phyloP scores from a whole-genome alignment of 768 basidiomycete species.

The Sporobolomyces phaffii region DNA sequence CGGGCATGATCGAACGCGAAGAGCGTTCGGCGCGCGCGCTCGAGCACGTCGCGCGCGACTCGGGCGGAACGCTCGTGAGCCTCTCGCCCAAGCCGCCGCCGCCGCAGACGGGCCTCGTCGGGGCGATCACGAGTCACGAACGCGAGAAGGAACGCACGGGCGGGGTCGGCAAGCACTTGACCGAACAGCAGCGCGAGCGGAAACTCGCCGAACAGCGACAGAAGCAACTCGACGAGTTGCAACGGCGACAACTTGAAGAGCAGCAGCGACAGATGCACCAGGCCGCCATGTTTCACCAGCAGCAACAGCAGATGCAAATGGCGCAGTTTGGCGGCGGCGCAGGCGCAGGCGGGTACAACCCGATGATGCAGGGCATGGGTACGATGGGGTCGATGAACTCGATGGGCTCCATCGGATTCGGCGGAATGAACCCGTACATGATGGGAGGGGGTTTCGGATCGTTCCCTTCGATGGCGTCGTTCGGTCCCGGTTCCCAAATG shows the following conservation, averaged over 20 bases:
- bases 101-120: slow-evolving; percentile 88
- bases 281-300: slow-evolving; percentile 9
- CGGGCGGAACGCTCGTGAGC: slow-evolving; percentile 84
- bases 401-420: slow-evolving; percentile 43
- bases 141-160: slow-evolving; percentile 89
- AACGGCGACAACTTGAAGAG: slow-evolving; percentile 27
- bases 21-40: slow-evolving; percentile 92
- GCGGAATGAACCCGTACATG: slow-evolving; percentile 37
- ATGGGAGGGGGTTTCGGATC: slow-evolving; percentile 48
- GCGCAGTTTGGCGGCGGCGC: slow-evolving; percentile 40
- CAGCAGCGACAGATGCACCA: slow-evolving; percentile 37
- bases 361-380: slow-evolving; percentile 41
- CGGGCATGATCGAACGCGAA: slow-evolving; percentile 89
- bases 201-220: slow-evolving; percentile 86
- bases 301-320: slow-evolving; percentile 21
- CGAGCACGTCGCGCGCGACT: slow-evolving; percentile 86
- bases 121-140: slow-evolving; percentile 92
- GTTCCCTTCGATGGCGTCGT: slow-evolving; percentile 46
- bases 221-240: slow-evolving; percentile 65
- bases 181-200: slow-evolving; percentile 90
- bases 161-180: slow-evolving; percentile 86
- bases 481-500: slow-evolving; percentile 45
- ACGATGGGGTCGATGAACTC: slow-evolving; percentile 41
- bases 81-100: slow-evolving; percentile 92
- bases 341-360: slow-evolving; percentile 32